Percentiles rank a stretch among this genome's conserved stretches.
Conservation (phyloP, 805 yeast genomes). For the Myxozyma kluyveri region DNA sequence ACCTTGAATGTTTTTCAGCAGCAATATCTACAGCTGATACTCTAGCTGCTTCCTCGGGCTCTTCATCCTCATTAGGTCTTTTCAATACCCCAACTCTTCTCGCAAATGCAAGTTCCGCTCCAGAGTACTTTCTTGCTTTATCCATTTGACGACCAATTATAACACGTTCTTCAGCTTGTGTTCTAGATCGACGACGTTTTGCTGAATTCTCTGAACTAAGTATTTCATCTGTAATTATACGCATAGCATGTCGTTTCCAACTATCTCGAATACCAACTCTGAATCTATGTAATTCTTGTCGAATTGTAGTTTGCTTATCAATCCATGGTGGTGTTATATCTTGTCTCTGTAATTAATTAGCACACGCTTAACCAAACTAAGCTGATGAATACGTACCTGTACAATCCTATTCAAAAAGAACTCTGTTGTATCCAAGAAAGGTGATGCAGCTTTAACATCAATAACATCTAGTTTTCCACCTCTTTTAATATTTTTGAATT, state of each 20-base stretch:
- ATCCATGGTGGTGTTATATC: constrained; percentile 89
- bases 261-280: constrained; percentile 40
- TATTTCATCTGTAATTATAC: constrained; percentile 31
- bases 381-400: constrained; percentile 39
- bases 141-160: constrained; percentile 8
- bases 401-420: constrained; percentile 77
- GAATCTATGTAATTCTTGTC: constrained; percentile 48
- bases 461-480: constrained; percentile 54
- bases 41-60: not conserved
- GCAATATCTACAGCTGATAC: not conserved
- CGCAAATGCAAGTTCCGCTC: constrained; percentile 10
- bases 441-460: constrained; percentile 46
- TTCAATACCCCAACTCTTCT: not conserved
- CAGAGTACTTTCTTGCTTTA: constrained; percentile 12
- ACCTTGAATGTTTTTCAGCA: constrained; percentile 2
- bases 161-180: not conserved
- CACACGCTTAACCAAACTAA: not conserved
- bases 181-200: no score
- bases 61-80: not conserved
- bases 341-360: constrained; percentile 46
- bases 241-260: constrained; percentile 30
- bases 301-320: constrained; percentile 65
- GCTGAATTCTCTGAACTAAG: no score
- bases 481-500: constrained; percentile 59
- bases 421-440: constrained; percentile 64